Base-by-base conservation (phyloP, 2,329 filamentous ascomycete species). In the Penicillium oxalicum region DNA sequence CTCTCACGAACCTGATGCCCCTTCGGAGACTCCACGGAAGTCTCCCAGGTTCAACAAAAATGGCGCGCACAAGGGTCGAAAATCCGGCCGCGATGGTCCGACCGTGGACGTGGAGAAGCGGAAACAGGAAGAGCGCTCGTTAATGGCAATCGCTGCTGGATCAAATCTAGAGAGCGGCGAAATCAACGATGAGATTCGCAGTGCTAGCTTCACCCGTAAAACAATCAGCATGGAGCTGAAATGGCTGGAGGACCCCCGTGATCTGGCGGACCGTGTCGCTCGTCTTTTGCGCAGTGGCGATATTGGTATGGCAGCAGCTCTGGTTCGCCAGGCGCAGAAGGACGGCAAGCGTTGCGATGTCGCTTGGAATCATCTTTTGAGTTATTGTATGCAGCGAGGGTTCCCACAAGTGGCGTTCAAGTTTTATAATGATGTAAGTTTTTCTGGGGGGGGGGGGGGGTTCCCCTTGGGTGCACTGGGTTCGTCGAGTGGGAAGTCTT, bases 311-410 rank as follows among this genome's bases (percentile, higher is more conserved):
- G 89, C 90, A 26, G 68, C 85, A 37, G 72, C 80, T 18, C 66
- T 95, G 50, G 80, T 86, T 34, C 82, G 86, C 49, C 74, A 78
- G 57, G 85, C 86, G 25, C 61, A 67, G n/a, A 89, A 83, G 66
- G 81, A 78, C 56, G 68, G 75, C 0, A 75, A 79, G 55, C 73
- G 83, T 49, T 83, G 86, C 54, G 74, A 80, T 4, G 90, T 94
- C 49, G 83, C 86, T 50, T 98, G 91, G 91, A 97, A 97, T 68
- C 81, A 87, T 62, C 69, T 95, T 39, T 84, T 98, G 48, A 79
- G 84, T 49, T 82, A 89, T 66, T 75, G 81, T 53, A 71, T 96
- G 66, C 70, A 77, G 37, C 74, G 81, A 25, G 74, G 80, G 37
- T 77, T 77, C 44, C 68, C 89, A 32, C 76, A 77, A 51, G 71